These are phyloP conservation scores for Ceratocystiopsis brevicomis DNA, from an alignment of 2,329 filamentous ascomycete genomes.

Conservation along the genomic window DNA sequence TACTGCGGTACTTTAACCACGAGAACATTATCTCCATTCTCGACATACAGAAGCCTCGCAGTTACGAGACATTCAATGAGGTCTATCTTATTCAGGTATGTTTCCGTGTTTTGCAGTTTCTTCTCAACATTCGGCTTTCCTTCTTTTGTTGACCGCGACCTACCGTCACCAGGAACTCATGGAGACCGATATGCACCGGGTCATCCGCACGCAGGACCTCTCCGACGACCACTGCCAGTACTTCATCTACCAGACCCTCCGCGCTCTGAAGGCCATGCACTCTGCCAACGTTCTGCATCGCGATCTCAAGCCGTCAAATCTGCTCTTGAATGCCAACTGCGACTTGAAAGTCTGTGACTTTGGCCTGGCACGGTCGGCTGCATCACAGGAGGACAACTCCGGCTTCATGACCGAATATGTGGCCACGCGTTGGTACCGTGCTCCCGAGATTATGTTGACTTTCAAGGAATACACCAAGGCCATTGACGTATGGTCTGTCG, in stretches of 20 bases:
- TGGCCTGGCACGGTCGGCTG: conserved; percentile 82
- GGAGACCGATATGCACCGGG: conserved; percentile 99
- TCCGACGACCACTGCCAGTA: conserved; percentile 99
- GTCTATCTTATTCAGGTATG: conserved; percentile 91
- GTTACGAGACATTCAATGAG: conserved; percentile 90
- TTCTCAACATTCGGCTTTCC: background rate
- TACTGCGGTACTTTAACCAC: conserved; percentile 96
- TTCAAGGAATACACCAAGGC: conserved; percentile 99
- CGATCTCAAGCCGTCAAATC: conserved; percentile 92
- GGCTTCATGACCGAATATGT: conserved; percentile 99
- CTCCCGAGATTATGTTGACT: conserved; percentile 98
- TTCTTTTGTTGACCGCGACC: conserved; percentile 7
- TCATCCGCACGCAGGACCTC: conserved; percentile 94
- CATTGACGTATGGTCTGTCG: conserved; percentile 97
- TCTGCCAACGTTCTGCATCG: conserved; percentile 95
- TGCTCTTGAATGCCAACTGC: conserved; percentile 94
- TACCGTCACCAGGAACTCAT: conserved; percentile 61
- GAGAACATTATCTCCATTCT: conserved; percentile 99
- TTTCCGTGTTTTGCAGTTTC: background rate
- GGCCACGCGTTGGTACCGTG: conserved; percentile 95
- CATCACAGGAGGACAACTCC: conserved; percentile 97
- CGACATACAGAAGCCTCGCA: conserved; percentile 94
- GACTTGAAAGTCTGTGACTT: conserved; percentile 99
- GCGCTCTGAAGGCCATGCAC: conserved; percentile 97
- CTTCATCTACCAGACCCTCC: conserved; percentile 98